Conservation (phyloP, 2,329 filamentous ascomycete species). For the Parastagonospora avenae region DNA sequence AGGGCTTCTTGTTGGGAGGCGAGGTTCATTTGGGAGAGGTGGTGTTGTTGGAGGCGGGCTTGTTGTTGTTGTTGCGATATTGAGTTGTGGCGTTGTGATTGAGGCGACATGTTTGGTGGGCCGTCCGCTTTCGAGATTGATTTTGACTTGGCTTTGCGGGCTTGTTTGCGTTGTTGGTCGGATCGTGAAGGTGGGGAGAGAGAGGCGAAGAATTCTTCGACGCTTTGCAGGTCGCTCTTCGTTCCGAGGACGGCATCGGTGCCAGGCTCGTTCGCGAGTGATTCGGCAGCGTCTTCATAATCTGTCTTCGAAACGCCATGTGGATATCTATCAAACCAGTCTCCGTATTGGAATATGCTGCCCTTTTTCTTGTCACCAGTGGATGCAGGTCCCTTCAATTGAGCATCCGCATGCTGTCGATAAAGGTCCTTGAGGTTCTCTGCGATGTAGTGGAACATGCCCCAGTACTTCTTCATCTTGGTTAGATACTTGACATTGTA, state of each 20-base stretch:
- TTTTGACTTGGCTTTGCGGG: constrained; percentile 51
- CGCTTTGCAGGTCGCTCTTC: constrained; percentile 87
- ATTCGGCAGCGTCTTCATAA: constrained; percentile 74
- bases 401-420: constrained; percentile 80
- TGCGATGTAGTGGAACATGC: constrained; percentile 96
- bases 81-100: constrained; percentile 23
- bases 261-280: constrained; percentile 74
- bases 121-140: constrained; percentile 37
- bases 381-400: constrained; percentile 65
- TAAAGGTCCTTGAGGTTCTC: constrained; percentile 92
- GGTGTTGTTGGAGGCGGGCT: constrained; percentile 34
- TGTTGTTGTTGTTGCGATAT: constrained; percentile 29
- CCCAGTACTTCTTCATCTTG: constrained; percentile 98
- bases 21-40: constrained; percentile 34
- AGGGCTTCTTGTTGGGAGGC: constrained; percentile 36
- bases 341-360: constrained; percentile 88
- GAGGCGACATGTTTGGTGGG: constrained; percentile 26
- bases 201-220: constrained; percentile 90
- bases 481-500: constrained; percentile 89
- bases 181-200: constrained; percentile 66
- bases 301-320: constrained; percentile 86
- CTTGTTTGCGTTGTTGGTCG: constrained; percentile 56
- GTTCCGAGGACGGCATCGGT: constrained; percentile 90
- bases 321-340: constrained; percentile 96
- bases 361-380: constrained; percentile 43